A percentile compares a stretch with the other conserved stretches of the same genome.
These are phyloP conservation scores for Phytopythium ostracodes DNA, from an alignment of 352 stramenopile genomes.

Conservation along the genomic window DNA sequence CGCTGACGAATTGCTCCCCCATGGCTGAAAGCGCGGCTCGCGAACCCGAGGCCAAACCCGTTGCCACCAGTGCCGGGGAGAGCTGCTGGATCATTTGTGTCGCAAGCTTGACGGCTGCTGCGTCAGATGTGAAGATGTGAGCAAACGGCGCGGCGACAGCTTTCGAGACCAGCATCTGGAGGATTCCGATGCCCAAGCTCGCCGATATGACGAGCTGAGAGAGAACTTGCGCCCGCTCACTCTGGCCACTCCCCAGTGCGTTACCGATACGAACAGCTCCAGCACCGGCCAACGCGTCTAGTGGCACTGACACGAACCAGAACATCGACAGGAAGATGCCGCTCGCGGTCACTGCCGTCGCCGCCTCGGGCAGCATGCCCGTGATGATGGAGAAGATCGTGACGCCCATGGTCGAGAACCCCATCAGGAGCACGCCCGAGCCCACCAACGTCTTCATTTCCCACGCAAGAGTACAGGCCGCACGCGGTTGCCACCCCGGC, in stretches of 20 bases:
- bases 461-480: slow-evolving; percentile 6
- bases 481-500: slow-evolving; percentile 23
- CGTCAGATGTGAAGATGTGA: slow-evolving; percentile 9
- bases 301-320: not conserved
- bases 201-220: not conserved
- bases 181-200: not conserved
- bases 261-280: slow-evolving; percentile 15
- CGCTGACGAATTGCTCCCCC: slow-evolving; percentile 10
- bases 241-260: slow-evolving; percentile 13
- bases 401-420: slow-evolving; percentile 2
- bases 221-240: slow-evolving; percentile 5
- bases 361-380: slow-evolving; percentile 18
- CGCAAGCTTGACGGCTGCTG: not conserved
- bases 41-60: not conserved
- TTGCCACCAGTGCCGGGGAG: not conserved
- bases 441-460: slow-evolving; percentile 6
- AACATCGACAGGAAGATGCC: slow-evolving; percentile 12
- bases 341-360: slow-evolving; percentile 15
- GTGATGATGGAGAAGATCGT: slow-evolving; percentile 10
- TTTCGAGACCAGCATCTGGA: not conserved
- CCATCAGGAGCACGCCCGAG: slow-evolving; percentile 7
- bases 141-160: slow-evolving; percentile 11
- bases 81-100: slow-evolving; percentile 4
- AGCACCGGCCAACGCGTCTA: slow-evolving; percentile 8
- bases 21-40: slow-evolving; percentile 8